Conservation (phyloP, 2,329 filamentous ascomycete species). For the Didymella keratinophila region DNA sequence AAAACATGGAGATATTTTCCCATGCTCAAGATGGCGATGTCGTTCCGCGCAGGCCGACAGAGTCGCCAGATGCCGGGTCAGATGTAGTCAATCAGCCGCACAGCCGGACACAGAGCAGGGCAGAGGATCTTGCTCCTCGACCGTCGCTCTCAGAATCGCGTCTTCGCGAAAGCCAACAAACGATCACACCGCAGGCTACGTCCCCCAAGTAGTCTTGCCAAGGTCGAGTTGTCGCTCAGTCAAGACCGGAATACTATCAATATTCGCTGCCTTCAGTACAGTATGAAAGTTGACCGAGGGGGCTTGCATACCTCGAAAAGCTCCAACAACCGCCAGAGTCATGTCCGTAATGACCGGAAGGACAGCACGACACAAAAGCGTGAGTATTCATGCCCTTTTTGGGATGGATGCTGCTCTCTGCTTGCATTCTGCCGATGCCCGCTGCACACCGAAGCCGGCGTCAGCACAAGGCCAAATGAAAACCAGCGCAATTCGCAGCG, state of each 20-base stretch:
- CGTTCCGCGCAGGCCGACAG: conserved; percentile 19
- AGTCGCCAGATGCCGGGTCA: conserved; percentile 29
- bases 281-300: conserved; percentile 4
- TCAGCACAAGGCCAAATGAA: conserved; percentile 8
- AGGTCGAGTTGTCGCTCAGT: not conserved
- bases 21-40: conserved; percentile 39
- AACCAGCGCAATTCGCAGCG: conserved; percentile 11
- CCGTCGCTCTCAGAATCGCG: conserved; percentile 30
- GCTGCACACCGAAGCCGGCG: conserved; percentile 15
- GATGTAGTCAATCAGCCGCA: conserved; percentile 28
- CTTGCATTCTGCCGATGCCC: conserved; percentile 18
- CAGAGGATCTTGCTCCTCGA: conserved; percentile 23
- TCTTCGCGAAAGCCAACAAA: conserved; percentile 39
- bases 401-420: conserved; percentile 4
- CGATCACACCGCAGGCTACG: conserved; percentile 22
- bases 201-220: conserved; percentile 2
- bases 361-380: conserved; percentile 6
- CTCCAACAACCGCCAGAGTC: conserved; percentile 7
- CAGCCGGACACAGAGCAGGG: conserved; percentile 28
- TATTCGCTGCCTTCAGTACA: not conserved
- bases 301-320: not conserved
- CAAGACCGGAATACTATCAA: not conserved
- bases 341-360: conserved; percentile 9
- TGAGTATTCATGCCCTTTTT: conserved; percentile 16
- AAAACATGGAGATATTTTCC: conserved; percentile 48